Percentiles rank a stretch among this genome's conserved stretches.
phyloP scores from a whole-genome alignment of 1,139 yeast genomes.

The Magnusiomyces ingens region DNA sequence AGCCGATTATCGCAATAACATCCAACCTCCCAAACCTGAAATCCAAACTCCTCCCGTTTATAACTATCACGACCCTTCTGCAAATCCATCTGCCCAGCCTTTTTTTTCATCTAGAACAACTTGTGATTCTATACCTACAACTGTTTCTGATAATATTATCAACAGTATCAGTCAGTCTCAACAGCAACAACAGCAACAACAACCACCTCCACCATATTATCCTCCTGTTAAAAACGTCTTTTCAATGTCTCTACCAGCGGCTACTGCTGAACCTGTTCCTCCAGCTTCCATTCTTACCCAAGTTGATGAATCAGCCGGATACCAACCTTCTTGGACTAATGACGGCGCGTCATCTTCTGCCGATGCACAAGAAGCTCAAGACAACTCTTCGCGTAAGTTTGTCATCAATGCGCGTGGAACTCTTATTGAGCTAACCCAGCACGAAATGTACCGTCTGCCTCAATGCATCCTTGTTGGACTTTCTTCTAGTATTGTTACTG shows the following conservation, averaged over 20 bases:
- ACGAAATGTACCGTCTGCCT: conserved; percentile 84
- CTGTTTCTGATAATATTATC: not conserved
- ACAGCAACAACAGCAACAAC: not conserved
- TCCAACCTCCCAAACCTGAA: too few species aligned
- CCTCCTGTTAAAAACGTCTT: conserved; percentile 4
- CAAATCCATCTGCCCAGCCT: not conserved
- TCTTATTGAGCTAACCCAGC: conserved; percentile 67
- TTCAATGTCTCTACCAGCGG: conserved; percentile 3
- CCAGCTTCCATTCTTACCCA: conserved; percentile 2
- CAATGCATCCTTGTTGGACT: conserved; percentile 81
- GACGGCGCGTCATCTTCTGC: too few species aligned
- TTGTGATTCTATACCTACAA: not conserved
- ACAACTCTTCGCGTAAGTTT: not conserved
- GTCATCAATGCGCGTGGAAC: conserved; percentile 47
- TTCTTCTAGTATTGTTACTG: conserved; percentile 87
- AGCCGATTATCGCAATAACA: too few species aligned
- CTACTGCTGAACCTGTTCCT: not conserved
- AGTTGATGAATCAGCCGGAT: not conserved
- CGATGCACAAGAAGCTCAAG: too few species aligned
- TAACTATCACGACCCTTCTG: not conserved
- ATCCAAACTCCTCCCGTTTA: too few species aligned
- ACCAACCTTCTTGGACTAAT: too few species aligned
- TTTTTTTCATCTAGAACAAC: not conserved
- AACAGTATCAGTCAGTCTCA: not conserved
- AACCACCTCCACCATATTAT: conserved; percentile 9